These are phyloP conservation scores for Cordyceps farinosa DNA, from an alignment of 2,329 filamentous ascomycete genomes.

Conservation along the genomic window DNA sequence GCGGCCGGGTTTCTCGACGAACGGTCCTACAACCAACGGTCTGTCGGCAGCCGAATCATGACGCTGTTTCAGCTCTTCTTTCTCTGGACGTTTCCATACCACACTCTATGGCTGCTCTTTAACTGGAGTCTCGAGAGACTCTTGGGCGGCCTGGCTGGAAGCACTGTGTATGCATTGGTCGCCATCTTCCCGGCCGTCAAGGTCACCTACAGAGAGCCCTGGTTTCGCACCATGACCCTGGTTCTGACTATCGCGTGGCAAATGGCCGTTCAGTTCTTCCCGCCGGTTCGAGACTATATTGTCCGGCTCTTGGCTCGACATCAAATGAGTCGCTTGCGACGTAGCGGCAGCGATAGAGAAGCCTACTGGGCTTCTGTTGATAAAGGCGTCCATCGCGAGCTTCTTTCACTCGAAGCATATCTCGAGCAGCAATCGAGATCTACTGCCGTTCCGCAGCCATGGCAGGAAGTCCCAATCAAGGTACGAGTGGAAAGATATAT, in stretches of 20 bases:
- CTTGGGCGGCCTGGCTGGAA: constrained; percentile 21
- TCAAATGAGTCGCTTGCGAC: constrained; percentile 16
- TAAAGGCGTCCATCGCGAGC: constrained; percentile 16
- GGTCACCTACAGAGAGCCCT: constrained; percentile 12
- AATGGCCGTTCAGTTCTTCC: constrained; percentile 20
- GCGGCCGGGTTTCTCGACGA: constrained; percentile 22
- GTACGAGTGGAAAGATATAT: constrained; percentile 22
- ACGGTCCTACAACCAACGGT: constrained; percentile 22
- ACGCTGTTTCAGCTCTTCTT: constrained; percentile 21
- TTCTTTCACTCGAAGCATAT: constrained; percentile 16
- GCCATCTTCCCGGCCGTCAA: constrained; percentile 19
- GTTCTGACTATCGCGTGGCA: constrained; percentile 22
- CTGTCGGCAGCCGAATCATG: constrained; percentile 21
- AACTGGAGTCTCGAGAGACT: constrained; percentile 23
- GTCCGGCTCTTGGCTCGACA: constrained; percentile 17
- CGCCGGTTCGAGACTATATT: constrained; percentile 17
- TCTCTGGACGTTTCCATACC: constrained; percentile 21
- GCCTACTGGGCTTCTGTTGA: constrained; percentile 18
- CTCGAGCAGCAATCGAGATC: background rate
- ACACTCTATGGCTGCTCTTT: constrained; percentile 21
- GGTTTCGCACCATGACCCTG: constrained; percentile 22
- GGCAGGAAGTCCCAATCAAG: constrained; percentile 19
- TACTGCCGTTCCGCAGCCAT: background rate
- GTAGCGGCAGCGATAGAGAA: background rate
- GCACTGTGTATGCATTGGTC: constrained; percentile 21